A percentile compares a stretch with the other conserved stretches of the same genome.
Conservation (phyloP, 148 eudicot species). For the Amaranthus palmeri region DNA sequence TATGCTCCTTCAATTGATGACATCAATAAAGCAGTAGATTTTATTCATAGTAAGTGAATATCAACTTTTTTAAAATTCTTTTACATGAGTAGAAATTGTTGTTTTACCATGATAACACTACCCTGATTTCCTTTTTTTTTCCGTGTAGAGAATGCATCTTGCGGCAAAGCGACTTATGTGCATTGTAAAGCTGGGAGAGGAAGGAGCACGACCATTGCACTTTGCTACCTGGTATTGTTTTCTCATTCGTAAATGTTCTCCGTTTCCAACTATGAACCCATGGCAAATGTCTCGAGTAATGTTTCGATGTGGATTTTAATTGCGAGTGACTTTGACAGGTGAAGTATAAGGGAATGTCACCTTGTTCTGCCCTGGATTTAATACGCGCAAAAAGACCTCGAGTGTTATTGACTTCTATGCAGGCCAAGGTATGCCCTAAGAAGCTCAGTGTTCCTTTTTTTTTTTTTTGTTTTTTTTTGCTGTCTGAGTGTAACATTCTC, state of each 20-base stretch:
- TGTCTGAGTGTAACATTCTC: neutral
- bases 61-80: neutral
- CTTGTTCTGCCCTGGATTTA: constrained; percentile 54
- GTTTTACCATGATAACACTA: neutral
- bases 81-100: neutral
- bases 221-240: constrained; percentile 62
- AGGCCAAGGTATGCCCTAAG: constrained; percentile 44
- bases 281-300: neutral
- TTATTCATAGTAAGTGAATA: constrained; percentile 55
- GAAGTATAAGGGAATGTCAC: constrained; percentile 57
- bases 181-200: constrained; percentile 98
- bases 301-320: neutral
- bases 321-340: constrained; percentile 37
- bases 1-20: constrained; percentile 73
- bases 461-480: neutral
- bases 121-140: neutral
- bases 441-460: neutral
- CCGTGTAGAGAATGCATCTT: constrained; percentile 46
- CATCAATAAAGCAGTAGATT: constrained; percentile 60
- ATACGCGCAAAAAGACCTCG: constrained; percentile 67
- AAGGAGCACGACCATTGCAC: constrained; percentile 80
- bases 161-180: constrained; percentile 69
- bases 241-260: neutral
- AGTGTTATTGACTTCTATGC: constrained; percentile 61
- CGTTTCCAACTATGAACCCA: too few relatives aligned